Evolutionary conservation across 192 early-diverging fungal species (phyloP), one percentile per base, ranked within the genome.

Genomic region (Gaertneriomyces sp.): DNA sequence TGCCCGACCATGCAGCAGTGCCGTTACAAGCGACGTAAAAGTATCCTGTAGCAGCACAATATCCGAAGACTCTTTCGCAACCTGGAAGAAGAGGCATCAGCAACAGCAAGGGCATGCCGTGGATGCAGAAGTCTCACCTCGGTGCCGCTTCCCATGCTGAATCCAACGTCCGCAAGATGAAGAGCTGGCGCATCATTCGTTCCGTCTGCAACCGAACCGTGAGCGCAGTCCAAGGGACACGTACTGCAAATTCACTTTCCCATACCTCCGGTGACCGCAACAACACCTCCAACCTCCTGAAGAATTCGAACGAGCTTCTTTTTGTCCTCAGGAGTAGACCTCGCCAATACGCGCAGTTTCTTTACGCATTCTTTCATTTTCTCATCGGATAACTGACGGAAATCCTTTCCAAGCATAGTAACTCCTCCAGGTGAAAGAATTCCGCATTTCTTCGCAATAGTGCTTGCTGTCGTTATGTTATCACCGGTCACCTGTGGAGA

Each of bases 261-360:
- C 61, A 11, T 10, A 10, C 47, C 96, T 33, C 96, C 96, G 50
- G 95, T 98, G 0, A 98, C 95, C 0, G 96, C 93, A 2, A 98
- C 96, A 50, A 93, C 90, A 69, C 96, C 92, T 46, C 92, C 90
- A 49, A 95, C 76, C 43, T 85, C 79, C 69, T 90, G 90, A 58
- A 99, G 80, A 66, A 89, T 84, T 45, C 87, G 80, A 5, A 99
- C 95, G 16, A 99, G 77, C 66, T 95, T 89, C 68, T 90, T 90
- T 71, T 99, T 99, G 71, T 99, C 96, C 60, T 89, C 82, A 14
- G 96, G 96, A 70, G 90, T 92, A 20, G 88, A 90, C 44, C 96
- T 86, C 39, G 96, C 96, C 52, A 99, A 77, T 10, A 99, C 96
- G 66, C 93, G 91, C 20, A 99, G 83, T 6, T 90, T 80, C 10